A percentile compares a stretch with the other conserved stretches of the same genome.
Conservation (phyloP, 108 stramenopile species). For the Stephanodiscus triporus region DNA sequence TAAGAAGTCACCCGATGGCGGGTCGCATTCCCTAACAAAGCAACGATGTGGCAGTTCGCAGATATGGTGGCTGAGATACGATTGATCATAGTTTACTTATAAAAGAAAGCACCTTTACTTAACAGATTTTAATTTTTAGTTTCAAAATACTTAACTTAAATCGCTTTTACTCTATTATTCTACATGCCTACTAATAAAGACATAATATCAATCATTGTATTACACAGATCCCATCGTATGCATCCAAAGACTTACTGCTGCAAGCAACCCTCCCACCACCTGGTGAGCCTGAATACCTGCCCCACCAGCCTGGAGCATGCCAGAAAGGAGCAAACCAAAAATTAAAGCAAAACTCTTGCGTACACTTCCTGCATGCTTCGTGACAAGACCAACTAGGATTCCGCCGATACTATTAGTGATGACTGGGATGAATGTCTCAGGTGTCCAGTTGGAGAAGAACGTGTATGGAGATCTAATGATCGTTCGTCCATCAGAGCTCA, state of each 20-base stretch:
- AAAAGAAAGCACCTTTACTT: too few species aligned
- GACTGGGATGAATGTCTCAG: conserved; percentile 68
- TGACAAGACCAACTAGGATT: conserved; percentile 87
- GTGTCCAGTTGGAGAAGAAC: conserved; percentile 66
- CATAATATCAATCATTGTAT: not conserved
- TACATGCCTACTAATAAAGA: too few species aligned
- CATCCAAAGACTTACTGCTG: conserved; percentile 67
- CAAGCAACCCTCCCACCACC: conserved; percentile 58
- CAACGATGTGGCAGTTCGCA: too few species aligned
- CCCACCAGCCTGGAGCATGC: conserved; percentile 60
- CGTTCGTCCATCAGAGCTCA: conserved; percentile 53
- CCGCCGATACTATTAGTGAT: conserved; percentile 83
- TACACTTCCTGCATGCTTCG: conserved; percentile 83
- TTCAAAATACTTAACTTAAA: too few species aligned
- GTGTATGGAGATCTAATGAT: conserved; percentile 34
- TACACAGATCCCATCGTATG: conserved; percentile 32
- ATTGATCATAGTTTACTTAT: too few species aligned
- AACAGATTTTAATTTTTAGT: too few species aligned
- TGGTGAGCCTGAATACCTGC: conserved; percentile 57
- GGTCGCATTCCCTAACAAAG: too few species aligned
- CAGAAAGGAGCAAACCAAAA: conserved; percentile 73
- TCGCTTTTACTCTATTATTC: too few species aligned
- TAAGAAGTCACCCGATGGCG: too few species aligned
- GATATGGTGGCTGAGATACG: too few species aligned
- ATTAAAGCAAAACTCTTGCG: conserved; percentile 85